A percentile compares a stretch with the other conserved stretches of the same genome.
These are phyloP conservation scores for Adansonia rubrostipa DNA, from an alignment of 441 rosid species.

Conservation along the genomic window DNA sequence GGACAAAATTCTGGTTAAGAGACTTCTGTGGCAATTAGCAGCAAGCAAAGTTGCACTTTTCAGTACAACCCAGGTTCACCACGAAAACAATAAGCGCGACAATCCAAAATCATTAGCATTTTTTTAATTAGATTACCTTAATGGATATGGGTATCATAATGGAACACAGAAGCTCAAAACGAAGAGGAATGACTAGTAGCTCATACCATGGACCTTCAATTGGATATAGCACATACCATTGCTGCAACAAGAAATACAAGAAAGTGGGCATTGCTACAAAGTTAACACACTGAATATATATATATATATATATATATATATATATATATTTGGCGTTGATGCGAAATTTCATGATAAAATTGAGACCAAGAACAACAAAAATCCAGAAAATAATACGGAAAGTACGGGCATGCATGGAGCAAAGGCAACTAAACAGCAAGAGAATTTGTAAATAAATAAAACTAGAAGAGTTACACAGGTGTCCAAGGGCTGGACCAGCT, in stretches of 20 bases:
- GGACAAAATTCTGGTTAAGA: slow-evolving; percentile 5
- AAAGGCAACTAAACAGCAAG: slow-evolving; percentile 4
- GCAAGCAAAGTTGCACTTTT: not conserved
- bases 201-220: slow-evolving; percentile 97
- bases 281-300: slow-evolving; percentile 21
- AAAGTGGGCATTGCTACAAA: slow-evolving; percentile 17
- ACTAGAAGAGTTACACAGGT: not conserved
- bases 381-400: slow-evolving; percentile 14
- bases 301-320: not conserved
- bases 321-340: not conserved
- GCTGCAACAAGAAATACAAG: slow-evolving; percentile 55
- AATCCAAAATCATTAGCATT: slow-evolving; percentile 18
- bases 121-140: slow-evolving; percentile 55
- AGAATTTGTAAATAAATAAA: slow-evolving; percentile 5
- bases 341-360: not conserved
- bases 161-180: slow-evolving; percentile 99
- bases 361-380: not conserved
- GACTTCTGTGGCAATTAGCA: not conserved
- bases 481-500: not conserved
- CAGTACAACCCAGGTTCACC: slow-evolving; percentile 9
- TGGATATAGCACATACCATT: slow-evolving; percentile 97
- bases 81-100: not conserved
- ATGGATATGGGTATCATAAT: slow-evolving; percentile 99
- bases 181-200: slow-evolving; percentile 86
- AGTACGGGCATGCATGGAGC: slow-evolving; percentile 3